These are phyloP conservation scores for Verticillium tricorpus DNA, from an alignment of 2,329 filamentous ascomycete species.

Conservation along the genomic window DNA sequence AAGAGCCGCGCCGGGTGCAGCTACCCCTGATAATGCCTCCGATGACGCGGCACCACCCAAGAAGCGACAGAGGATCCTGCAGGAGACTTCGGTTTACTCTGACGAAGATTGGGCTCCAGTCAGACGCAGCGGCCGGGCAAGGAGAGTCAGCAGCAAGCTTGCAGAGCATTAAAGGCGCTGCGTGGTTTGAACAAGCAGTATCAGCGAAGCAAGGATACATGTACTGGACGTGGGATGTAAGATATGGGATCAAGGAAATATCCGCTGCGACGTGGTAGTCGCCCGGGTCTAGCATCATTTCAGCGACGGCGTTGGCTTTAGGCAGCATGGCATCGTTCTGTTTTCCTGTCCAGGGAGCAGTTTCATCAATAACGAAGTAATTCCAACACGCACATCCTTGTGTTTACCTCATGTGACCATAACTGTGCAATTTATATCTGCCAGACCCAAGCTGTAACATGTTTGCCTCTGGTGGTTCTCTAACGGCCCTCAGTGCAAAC, in stretches of 20 bases:
- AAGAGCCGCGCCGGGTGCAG: conserved; percentile 11
- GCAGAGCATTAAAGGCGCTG: not conserved
- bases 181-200: not conserved
- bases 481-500: too few relatives aligned
- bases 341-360: not conserved
- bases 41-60: conserved; percentile 6
- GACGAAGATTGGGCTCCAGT: conserved; percentile 11
- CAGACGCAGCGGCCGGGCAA: conserved; percentile 28
- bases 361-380: not conserved
- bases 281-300: not conserved
- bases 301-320: not conserved
- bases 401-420: too few relatives aligned
- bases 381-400: not conserved
- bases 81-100: conserved; percentile 15
- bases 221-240: not conserved
- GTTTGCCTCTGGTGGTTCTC: too few relatives aligned
- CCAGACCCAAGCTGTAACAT: too few relatives aligned
- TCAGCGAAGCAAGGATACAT: not conserved
- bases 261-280: not conserved
- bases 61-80: conserved; percentile 7
- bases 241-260: not conserved
- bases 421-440: too few relatives aligned
- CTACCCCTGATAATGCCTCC: conserved; percentile 1
- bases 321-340: not conserved
- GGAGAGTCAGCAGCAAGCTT: conserved; percentile 24